Conservation (phyloP, 768 basidiomycete species). For the Hygrocybe coccinea region DNA sequence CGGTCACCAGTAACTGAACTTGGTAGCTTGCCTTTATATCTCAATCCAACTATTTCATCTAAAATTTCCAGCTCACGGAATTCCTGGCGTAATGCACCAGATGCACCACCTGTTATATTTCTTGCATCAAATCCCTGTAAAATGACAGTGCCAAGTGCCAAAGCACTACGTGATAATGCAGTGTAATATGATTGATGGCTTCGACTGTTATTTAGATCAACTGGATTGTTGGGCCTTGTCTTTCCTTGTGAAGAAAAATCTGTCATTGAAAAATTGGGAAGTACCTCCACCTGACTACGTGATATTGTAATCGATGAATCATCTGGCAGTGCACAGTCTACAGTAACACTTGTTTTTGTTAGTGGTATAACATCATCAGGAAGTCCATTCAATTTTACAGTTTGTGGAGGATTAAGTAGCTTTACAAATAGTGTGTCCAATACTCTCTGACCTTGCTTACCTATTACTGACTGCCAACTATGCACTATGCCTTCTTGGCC, state of each 20-base stretch:
- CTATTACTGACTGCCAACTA: constrained; percentile 20
- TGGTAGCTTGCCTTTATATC: constrained; percentile 7
- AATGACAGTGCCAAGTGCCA: constrained; percentile 20
- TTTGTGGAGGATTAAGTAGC: constrained; percentile 13
- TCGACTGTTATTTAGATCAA: constrained; percentile 19
- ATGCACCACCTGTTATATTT: constrained; percentile 15
- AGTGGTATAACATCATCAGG: constrained; percentile 23
- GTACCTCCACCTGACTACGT: constrained; percentile 23
- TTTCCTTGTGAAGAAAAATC: constrained; percentile 23
- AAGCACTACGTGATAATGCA: not conserved
- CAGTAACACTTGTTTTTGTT: not conserved
- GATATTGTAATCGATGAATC: constrained; percentile 13
- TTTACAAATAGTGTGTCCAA: constrained; percentile 19
- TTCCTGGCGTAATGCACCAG: constrained; percentile 18
- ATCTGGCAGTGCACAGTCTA: constrained; percentile 17
- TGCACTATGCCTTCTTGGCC: constrained; percentile 26
- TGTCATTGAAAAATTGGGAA: constrained; percentile 28
- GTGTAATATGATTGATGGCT: not conserved
- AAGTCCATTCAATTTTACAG: constrained; percentile 1
- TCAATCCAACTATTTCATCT: constrained; percentile 20
- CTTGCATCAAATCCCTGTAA: constrained; percentile 20
- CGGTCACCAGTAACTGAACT: not conserved
- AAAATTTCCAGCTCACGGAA: constrained; percentile 19
- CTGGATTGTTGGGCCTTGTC: constrained; percentile 24
- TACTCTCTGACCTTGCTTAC: constrained; percentile 12